Percentiles rank a stretch among this genome's conserved stretches.
phyloP scores from a whole-genome alignment of 306 rosid genomes.

The Corylus avellana region DNA sequence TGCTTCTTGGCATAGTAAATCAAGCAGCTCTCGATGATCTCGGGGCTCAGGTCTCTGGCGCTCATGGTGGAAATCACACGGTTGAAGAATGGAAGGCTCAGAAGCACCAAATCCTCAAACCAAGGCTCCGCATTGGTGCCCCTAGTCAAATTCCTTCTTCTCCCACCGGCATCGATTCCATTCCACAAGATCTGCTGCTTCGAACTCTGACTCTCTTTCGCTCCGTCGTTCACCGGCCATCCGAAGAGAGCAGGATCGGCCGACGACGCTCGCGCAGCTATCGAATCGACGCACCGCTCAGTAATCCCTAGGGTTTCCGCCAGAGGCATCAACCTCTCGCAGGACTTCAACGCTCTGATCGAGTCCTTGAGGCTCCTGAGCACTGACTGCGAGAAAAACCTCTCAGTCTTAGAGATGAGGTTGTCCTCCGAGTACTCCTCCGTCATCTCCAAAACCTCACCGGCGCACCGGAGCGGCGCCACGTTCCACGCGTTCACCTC shows the following conservation, averaged over 20 bases:
- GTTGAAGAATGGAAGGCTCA: slow-evolving; percentile 70
- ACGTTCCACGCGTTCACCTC: slow-evolving; percentile 73
- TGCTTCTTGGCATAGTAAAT: slow-evolving; percentile 78
- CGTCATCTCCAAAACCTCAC: slow-evolving; percentile 90
- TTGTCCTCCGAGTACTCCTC: slow-evolving; percentile 86
- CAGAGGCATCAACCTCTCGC: slow-evolving; percentile 63
- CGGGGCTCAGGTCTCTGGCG: slow-evolving; percentile 50
- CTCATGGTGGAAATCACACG: slow-evolving; percentile 63
- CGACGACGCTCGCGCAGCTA: slow-evolving; percentile 59
- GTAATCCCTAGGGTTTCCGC: slow-evolving; percentile 65
- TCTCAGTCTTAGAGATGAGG: slow-evolving; percentile 80
- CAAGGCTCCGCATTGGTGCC: slow-evolving; percentile 54
- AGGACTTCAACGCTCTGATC: slow-evolving; percentile 69
- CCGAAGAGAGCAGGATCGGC: slow-evolving; percentile 78
- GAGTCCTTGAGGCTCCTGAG: slow-evolving; percentile 76
- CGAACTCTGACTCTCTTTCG: slow-evolving; percentile 31
- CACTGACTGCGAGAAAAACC: slow-evolving; percentile 63
- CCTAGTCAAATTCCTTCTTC: slow-evolving; percentile 44
- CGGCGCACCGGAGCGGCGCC: slow-evolving; percentile 94
- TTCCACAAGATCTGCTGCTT: slow-evolving; percentile 66
- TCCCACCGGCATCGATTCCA: slow-evolving; percentile 56
- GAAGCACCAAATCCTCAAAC: slow-evolving; percentile 71
- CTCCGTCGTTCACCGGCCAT: slow-evolving; percentile 69
- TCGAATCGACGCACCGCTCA: slow-evolving; percentile 68
- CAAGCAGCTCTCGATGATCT: slow-evolving; percentile 74